These are phyloP conservation scores for Malus domestica DNA, from an alignment of 306 rosid species.

Conservation along the genomic window DNA sequence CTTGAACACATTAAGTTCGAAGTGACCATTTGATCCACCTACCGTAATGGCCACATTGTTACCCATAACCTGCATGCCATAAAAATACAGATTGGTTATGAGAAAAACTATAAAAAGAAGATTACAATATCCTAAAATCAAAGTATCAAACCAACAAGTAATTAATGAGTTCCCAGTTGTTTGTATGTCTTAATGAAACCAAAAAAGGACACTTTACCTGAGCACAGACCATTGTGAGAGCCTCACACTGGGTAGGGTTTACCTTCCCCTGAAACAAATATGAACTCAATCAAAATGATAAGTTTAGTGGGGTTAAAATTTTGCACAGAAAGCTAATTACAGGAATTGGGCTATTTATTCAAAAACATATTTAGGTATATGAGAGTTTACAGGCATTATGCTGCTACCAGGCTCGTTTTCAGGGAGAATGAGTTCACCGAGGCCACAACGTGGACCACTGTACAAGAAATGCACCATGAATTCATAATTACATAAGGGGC, in stretches of 20 bases:
- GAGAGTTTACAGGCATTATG: slow-evolving; percentile 85
- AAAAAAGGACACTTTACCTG: slow-evolving; percentile 47
- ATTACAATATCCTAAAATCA: neutral
- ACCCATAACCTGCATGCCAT: slow-evolving; percentile 73
- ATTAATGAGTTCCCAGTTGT: neutral
- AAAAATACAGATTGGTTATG: neutral
- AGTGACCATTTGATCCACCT: slow-evolving; percentile 98
- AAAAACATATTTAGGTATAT: slow-evolving; percentile 9
- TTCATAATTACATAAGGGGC: neutral
- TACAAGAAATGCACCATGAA: slow-evolving; percentile 19
- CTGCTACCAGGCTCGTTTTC: slow-evolving; percentile 99
- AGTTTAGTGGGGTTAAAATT: neutral
- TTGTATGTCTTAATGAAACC: neutral
- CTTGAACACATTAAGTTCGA: slow-evolving; percentile 94
- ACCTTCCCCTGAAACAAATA: slow-evolving; percentile 88
- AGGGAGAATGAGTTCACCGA: slow-evolving; percentile 98
- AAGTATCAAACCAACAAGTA: neutral
- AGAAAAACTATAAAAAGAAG: neutral
- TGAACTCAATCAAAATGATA: slow-evolving; percentile 8
- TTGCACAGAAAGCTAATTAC: slow-evolving; percentile 7
- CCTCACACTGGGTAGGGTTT: slow-evolving; percentile 99
- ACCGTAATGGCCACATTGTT: slow-evolving; percentile 90
- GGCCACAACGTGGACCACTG: slow-evolving; percentile 99
- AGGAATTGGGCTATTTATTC: neutral
- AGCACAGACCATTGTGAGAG: slow-evolving; percentile 98